A percentile compares a stretch with the other conserved stretches of the same genome.
Conservation (phyloP, 768 basidiomycete genomes). For the Dioszegia hungarica region DNA sequence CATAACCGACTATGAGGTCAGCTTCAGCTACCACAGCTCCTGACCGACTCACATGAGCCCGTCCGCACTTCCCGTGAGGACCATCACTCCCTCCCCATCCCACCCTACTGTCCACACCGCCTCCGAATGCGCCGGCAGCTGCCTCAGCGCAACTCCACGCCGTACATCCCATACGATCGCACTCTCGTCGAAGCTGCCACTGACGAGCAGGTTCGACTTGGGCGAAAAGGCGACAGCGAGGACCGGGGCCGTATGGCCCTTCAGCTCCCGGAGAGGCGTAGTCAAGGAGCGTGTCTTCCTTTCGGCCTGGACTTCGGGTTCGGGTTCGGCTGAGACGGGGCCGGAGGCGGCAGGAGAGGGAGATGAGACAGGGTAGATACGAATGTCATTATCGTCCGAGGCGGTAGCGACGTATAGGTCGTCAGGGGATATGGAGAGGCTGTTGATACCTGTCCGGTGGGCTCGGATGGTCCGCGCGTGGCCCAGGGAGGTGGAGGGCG, state of each 20-base stretch:
- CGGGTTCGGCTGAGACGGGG: too few species aligned
- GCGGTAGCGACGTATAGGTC: conserved; percentile 80
- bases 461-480: conserved; percentile 13
- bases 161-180: conserved; percentile 96
- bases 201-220: conserved; percentile 80
- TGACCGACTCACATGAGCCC: conserved; percentile 73
- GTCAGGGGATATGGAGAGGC: conserved; percentile 82
- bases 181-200: conserved; percentile 92
- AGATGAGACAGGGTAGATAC: conserved; percentile 18
- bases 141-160: conserved; percentile 76
- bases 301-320: too few species aligned
- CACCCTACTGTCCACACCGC: conserved; percentile 92
- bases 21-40: background rate
- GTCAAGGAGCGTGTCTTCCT: too few species aligned
- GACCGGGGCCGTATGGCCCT: conserved; percentile 87
- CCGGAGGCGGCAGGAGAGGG: too few species aligned
- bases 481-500: conserved; percentile 5
- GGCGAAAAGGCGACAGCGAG: conserved; percentile 92
- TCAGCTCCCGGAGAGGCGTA: conserved; percentile 64
- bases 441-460: conserved; percentile 81
- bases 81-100: conserved; percentile 89
- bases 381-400: conserved; percentile 63
- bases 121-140: conserved; percentile 92
- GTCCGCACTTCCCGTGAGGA: conserved; percentile 93
- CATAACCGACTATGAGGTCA: conserved; percentile 73